phyloP scores from a whole-genome alignment of 2,329 filamentous ascomycete genomes.

The Aspergillus hortae region DNA sequence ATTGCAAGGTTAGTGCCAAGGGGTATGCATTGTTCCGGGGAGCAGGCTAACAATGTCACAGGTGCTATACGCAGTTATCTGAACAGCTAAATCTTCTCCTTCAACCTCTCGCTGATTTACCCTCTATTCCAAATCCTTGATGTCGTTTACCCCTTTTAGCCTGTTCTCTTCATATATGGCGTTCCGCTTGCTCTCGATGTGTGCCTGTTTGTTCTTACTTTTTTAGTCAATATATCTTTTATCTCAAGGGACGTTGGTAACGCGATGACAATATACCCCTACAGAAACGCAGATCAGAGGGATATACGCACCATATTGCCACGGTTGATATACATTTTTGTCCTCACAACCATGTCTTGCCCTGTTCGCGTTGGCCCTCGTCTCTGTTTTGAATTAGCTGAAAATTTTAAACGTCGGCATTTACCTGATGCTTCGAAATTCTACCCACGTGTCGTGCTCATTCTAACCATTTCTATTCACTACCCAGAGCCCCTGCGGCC shows the following conservation, averaged over 20 bases:
- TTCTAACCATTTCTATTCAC: too few relatives aligned
- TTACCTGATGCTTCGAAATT: too few relatives aligned
- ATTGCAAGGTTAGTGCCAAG: constrained; percentile 62
- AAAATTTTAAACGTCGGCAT: too few relatives aligned
- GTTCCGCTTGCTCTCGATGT: constrained; percentile 5
- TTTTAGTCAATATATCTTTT: background rate
- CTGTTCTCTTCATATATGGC: constrained; percentile 10
- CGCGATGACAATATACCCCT: background rate
- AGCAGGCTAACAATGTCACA: constrained; percentile 17
- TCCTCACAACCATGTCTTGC: too few relatives aligned
- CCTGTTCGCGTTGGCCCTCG: too few relatives aligned
- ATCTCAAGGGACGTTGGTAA: background rate
- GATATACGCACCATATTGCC: too few relatives aligned
- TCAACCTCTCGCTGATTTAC: background rate
- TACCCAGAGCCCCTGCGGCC: too few relatives aligned
- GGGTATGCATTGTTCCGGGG: background rate
- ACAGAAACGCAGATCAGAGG: too few relatives aligned
- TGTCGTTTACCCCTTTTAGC: constrained; percentile 7
- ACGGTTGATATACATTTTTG: too few relatives aligned
- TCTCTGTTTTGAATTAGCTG: too few relatives aligned
- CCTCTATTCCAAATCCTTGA: constrained; percentile 3
- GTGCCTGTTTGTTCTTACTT: background rate
- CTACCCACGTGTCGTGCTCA: too few relatives aligned
- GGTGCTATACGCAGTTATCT: constrained; percentile 49
- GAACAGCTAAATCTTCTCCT: constrained; percentile 38